phyloP scores from a whole-genome alignment of 768 basidiomycete genomes.

The Kondoa malvinella region DNA sequence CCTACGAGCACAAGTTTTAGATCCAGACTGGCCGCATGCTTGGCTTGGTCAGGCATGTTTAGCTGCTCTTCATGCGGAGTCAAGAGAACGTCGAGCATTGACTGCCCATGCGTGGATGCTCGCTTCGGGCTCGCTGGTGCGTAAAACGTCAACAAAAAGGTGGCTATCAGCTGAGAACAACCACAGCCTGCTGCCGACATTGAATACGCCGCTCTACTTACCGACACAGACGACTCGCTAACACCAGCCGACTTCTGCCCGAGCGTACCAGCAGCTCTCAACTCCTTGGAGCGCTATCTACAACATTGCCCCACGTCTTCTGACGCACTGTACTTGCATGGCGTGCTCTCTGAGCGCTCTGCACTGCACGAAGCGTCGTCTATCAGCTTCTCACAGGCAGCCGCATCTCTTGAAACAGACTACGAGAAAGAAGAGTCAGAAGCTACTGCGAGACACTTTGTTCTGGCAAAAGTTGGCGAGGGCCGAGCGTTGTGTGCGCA shows the following conservation, averaged over 20 bases:
- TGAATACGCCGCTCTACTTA: constrained; percentile 49
- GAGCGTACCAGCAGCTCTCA: constrained; percentile 49
- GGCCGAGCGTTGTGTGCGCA: constrained; percentile 56
- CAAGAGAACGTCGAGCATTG: constrained; percentile 47
- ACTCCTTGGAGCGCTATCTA: constrained; percentile 59
- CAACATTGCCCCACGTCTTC: constrained; percentile 51
- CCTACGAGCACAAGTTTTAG: constrained; percentile 69
- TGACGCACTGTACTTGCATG: constrained; percentile 62
- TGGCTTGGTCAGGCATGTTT: constrained; percentile 65
- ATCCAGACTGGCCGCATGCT: constrained; percentile 70
- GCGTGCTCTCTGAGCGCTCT: constrained; percentile 67
- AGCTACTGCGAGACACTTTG: constrained; percentile 57
- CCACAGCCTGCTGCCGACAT: constrained; percentile 62
- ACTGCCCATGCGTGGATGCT: constrained; percentile 32
- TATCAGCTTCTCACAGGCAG: constrained; percentile 45
- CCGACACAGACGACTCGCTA: constrained; percentile 32
- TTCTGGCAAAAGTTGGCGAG: constrained; percentile 61
- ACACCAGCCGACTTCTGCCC: constrained; percentile 22
- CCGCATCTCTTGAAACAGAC: constrained; percentile 56
- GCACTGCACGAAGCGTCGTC: constrained; percentile 50
- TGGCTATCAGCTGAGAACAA: constrained; percentile 23
- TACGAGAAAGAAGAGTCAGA: constrained; percentile 79
- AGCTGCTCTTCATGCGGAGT: constrained; percentile 32
- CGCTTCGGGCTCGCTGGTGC: constrained; percentile 31
- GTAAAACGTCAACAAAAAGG: constrained; percentile 5